Evolutionary conservation across 805 yeast species (phyloP).

Genomic region (Candida multigemmis): DNA sequence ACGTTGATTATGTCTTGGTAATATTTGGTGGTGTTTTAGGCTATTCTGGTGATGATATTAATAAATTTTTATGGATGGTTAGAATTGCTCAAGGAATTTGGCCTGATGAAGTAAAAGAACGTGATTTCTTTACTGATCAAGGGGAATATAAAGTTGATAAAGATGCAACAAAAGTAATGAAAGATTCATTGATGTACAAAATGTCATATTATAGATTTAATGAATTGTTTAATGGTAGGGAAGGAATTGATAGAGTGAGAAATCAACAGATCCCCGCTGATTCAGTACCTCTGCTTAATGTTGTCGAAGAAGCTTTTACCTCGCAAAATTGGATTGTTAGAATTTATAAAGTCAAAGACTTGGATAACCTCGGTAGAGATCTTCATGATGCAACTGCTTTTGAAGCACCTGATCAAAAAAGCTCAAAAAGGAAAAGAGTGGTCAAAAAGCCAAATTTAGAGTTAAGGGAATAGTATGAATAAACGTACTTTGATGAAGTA

Average conservation of each 20-base stretch:
- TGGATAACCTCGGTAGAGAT: slow-evolving; percentile 81
- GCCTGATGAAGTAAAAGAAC: slow-evolving; percentile 96
- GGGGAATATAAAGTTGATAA: slow-evolving; percentile 89
- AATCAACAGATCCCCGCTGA: slow-evolving; percentile 58
- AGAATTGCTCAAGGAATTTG: slow-evolving; percentile 98
- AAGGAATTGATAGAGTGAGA: slow-evolving; percentile 80
- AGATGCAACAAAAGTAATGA: slow-evolving; percentile 77
- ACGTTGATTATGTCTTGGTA: slow-evolving; percentile 88
- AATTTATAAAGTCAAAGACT: slow-evolving; percentile 83
- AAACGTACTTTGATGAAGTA: not conserved
- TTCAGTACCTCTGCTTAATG: slow-evolving; percentile 48
- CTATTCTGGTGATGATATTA: slow-evolving; percentile 91
- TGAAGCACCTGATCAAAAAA: slow-evolving; percentile 28
- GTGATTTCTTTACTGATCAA: slow-evolving; percentile 69
- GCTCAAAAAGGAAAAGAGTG: slow-evolving; percentile 29
- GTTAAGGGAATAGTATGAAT: slow-evolving; percentile 27
- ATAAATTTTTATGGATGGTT: slow-evolving; percentile 98
- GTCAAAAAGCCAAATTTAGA: slow-evolving; percentile 49
- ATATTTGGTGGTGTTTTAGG: slow-evolving; percentile 94
- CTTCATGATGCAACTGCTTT: slow-evolving; percentile 48
- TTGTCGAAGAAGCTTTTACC: slow-evolving; percentile 90
- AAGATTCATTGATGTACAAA: slow-evolving; percentile 86
- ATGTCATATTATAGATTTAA: slow-evolving; percentile 84
- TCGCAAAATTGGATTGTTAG: slow-evolving; percentile 96
- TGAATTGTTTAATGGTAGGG: slow-evolving; percentile 55